A percentile compares a stretch with the other conserved stretches of the same genome.
These are phyloP conservation scores for Ustilago xerochloae DNA, from an alignment of 1,284 basidiomycete genomes.

Conservation along the genomic window DNA sequence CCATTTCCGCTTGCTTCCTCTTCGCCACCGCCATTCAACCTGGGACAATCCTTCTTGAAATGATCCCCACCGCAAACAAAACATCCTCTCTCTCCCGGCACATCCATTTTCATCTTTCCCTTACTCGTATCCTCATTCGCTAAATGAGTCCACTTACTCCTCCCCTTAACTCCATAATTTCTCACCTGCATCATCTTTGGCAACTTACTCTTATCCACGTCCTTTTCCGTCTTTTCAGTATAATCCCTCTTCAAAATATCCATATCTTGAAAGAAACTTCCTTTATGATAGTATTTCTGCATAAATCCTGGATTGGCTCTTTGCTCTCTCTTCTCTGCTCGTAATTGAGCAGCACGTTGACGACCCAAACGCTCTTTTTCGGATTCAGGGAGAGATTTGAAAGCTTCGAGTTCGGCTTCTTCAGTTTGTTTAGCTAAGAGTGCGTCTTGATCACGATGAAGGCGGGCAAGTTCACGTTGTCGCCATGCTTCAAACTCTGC, in stretches of 20 bases:
- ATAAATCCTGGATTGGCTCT: slow-evolving; percentile 90
- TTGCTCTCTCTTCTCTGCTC: slow-evolving; percentile 69
- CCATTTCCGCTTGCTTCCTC: slow-evolving; percentile 19
- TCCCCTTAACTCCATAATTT: slow-evolving; percentile 91
- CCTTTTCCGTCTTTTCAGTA: slow-evolving; percentile 86
- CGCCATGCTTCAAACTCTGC: slow-evolving; percentile 97
- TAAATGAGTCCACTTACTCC: slow-evolving; percentile 84
- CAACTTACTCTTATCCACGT: slow-evolving; percentile 81
- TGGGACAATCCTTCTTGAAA: slow-evolving; percentile 66
- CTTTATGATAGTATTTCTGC: slow-evolving; percentile 99
- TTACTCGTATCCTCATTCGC: slow-evolving; percentile 88
- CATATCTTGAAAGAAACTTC: slow-evolving; percentile 92
- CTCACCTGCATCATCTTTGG: slow-evolving; percentile 97
- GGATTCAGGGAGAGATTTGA: slow-evolving; percentile 90
- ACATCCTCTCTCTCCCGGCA: slow-evolving; percentile 74
- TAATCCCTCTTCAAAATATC: slow-evolving; percentile 90
- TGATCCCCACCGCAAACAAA: slow-evolving; percentile 76
- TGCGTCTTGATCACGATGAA: slow-evolving; percentile 90
- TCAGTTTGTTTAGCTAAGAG: slow-evolving; percentile 82
- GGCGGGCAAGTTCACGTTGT: slow-evolving; percentile 86
- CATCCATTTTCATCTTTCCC: slow-evolving; percentile 51
- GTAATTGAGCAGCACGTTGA: slow-evolving; percentile 14
- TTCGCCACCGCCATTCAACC: slow-evolving; percentile 22
- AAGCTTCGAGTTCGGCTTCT: slow-evolving; percentile 86
- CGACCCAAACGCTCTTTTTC: slow-evolving; percentile 72